These are phyloP conservation scores for Leishmania guyanensis DNA, from an alignment of 208 protist genomes.

Conservation along the genomic window DNA sequence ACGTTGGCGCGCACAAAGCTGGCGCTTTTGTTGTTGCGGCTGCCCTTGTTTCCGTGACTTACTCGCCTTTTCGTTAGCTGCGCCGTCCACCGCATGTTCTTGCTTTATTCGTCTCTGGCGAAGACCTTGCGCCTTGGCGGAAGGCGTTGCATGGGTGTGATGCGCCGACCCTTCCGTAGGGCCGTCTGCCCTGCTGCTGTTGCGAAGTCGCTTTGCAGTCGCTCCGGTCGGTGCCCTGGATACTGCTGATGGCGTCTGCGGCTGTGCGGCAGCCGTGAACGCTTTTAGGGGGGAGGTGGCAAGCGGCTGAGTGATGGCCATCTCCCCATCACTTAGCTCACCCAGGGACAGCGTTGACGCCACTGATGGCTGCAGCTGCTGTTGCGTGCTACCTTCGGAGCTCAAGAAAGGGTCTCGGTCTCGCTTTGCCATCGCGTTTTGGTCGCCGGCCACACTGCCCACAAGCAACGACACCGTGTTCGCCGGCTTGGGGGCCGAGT, in stretches of 20 bases:
- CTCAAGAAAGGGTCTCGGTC: conserved; percentile 4
- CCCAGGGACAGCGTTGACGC: neutral
- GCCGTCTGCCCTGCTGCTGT: neutral
- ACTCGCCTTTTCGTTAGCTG: neutral
- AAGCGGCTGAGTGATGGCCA: conserved; percentile 4
- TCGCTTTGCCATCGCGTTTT: neutral
- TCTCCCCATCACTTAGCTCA: neutral
- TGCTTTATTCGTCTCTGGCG: neutral
- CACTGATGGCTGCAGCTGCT: neutral
- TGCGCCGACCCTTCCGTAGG: neutral
- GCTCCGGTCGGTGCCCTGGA: neutral
- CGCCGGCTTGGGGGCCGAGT: neutral
- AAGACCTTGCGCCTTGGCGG: neutral
- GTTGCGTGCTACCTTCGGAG: neutral
- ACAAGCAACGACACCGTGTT: neutral
- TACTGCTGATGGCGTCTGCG: neutral
- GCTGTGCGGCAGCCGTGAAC: neutral
- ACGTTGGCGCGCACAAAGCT: neutral
- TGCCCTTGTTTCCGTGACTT: neutral
- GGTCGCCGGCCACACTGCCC: neutral
- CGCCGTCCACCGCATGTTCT: neutral
- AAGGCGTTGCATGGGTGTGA: neutral
- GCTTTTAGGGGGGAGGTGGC: neutral
- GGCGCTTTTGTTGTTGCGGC: neutral
- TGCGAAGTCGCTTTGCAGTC: conserved; percentile 3